Evolutionary conservation across 306 rosid species (phyloP).

Genomic region (Prunus campanulata): DNA sequence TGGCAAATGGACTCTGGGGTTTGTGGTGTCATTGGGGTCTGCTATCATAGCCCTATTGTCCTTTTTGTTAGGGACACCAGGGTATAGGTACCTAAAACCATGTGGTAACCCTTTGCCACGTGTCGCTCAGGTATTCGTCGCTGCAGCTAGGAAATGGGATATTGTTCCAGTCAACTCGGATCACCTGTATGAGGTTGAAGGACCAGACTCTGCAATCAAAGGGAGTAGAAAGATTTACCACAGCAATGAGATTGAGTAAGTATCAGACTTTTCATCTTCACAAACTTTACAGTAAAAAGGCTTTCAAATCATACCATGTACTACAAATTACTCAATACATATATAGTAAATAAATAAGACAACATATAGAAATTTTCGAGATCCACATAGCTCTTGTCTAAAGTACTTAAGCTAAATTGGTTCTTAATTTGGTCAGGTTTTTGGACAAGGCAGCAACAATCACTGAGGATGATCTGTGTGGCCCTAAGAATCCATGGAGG

Average conservation of each 20-base stretch:
- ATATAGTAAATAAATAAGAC: too few relatives aligned
- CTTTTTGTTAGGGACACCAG: slow-evolving; percentile 42
- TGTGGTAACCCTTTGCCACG: slow-evolving; percentile 63
- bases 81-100: slow-evolving; percentile 54
- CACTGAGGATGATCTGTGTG: slow-evolving; percentile 17
- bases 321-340: not conserved
- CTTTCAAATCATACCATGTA: not conserved
- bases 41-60: slow-evolving; percentile 43
- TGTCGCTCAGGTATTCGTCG: slow-evolving; percentile 58
- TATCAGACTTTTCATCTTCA: not conserved
- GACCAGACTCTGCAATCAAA: slow-evolving; percentile 38
- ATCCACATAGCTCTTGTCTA: too few relatives aligned
- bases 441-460: slow-evolving; percentile 40
- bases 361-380: too few relatives aligned
- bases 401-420: too few relatives aligned
- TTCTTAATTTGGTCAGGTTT: slow-evolving; percentile 15
- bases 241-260: slow-evolving; percentile 54
- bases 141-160: slow-evolving; percentile 51
- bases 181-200: slow-evolving; percentile 43
- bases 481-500: slow-evolving; percentile 44
- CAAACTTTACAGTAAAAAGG: not conserved
- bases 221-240: slow-evolving; percentile 52
- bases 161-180: slow-evolving; percentile 28
- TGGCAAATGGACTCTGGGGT: slow-evolving; percentile 60
- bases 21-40: slow-evolving; percentile 49